These are phyloP conservation scores for Protomyces inundatus DNA, from an alignment of 1,139 yeast species.

Conservation along the genomic window DNA sequence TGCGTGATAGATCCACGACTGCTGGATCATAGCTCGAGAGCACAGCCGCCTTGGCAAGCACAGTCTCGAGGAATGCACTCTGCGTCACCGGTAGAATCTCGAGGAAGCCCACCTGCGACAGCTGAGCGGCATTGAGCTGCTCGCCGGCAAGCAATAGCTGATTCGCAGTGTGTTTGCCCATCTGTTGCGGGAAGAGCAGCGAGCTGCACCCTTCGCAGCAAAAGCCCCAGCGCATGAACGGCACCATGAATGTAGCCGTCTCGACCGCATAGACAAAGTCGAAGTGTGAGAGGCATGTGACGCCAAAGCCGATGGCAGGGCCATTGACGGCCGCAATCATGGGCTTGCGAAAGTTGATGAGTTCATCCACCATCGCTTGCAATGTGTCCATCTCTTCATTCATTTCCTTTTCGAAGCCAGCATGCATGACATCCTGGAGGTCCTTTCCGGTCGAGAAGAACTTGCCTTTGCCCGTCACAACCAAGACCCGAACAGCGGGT, in stretches of 20 bases:
- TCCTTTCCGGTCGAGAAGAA: conserved; percentile 22
- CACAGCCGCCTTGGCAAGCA: conserved; percentile 2
- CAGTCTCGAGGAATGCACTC: not conserved
- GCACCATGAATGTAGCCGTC: conserved; percentile 36
- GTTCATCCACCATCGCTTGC: conserved; percentile 6
- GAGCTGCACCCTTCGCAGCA: conserved; percentile 19
- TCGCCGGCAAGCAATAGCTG: conserved; percentile 18
- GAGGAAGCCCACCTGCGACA: conserved; percentile 2
- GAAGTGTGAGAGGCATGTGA: conserved; percentile 41
- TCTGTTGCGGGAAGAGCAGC: conserved; percentile 7
- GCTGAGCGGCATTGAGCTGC: not conserved
- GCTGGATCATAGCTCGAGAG: conserved; percentile 5
- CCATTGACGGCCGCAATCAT: conserved; percentile 23
- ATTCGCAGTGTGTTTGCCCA: conserved; percentile 15
- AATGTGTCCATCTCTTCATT: conserved; percentile 13
- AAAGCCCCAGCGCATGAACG: conserved; percentile 25
- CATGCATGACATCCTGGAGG: conserved; percentile 7
- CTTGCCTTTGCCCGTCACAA: conserved; percentile 14
- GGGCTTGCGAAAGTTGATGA: conserved; percentile 16
- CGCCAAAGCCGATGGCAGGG: conserved; percentile 41
- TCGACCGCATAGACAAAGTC: conserved; percentile 48
- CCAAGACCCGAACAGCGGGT: conserved; percentile 9
- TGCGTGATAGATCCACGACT: not conserved
- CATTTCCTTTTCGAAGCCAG: conserved; percentile 8
- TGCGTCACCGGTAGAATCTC: not conserved